Conservation (phyloP, 2,329 filamentous ascomycete genomes). For the Elsinoe fawcettii region DNA sequence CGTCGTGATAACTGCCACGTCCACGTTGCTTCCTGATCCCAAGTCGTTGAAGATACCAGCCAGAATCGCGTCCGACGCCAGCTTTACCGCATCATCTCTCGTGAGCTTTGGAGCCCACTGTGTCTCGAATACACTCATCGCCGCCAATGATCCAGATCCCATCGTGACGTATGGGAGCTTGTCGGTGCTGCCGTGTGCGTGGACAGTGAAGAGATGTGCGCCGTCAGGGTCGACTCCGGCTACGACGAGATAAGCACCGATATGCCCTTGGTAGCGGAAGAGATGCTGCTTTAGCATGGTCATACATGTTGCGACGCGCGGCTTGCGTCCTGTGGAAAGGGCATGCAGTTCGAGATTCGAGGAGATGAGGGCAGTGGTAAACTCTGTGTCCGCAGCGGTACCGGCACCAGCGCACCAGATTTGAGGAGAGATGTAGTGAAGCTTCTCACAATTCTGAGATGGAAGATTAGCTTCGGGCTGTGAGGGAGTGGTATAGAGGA, state of each 20-base stretch:
- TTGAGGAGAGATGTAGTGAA: conserved; percentile 96
- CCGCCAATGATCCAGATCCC: conserved; percentile 90
- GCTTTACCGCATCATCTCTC: conserved; percentile 70
- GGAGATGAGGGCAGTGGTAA: conserved; percentile 96
- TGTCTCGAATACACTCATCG: conserved; percentile 97
- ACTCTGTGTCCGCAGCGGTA: conserved; percentile 96
- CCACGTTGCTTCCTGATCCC: conserved; percentile 93
- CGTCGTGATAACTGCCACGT: conserved; percentile 88
- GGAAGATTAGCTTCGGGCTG: not conserved
- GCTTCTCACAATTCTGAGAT: conserved; percentile 86
- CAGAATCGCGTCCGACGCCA: conserved; percentile 80
- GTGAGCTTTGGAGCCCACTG: conserved; percentile 77
- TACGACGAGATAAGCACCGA: conserved; percentile 95
- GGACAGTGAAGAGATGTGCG: conserved; percentile 91
- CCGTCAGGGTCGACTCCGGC: conserved; percentile 95
- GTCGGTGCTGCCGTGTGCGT: conserved; percentile 96
- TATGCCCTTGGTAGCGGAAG: conserved; percentile 95
- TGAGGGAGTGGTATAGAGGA: not conserved
- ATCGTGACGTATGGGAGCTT: conserved; percentile 99
- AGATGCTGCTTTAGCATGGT: conserved; percentile 99
- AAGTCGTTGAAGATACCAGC: conserved; percentile 98
- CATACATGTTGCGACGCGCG: conserved; percentile 98
- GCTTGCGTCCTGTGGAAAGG: conserved; percentile 90
- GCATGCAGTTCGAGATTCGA: conserved; percentile 97
- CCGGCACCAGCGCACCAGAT: conserved; percentile 99